These are phyloP conservation scores for Quercus rubra DNA, from an alignment of 306 rosid genomes.

Conservation along the genomic window DNA sequence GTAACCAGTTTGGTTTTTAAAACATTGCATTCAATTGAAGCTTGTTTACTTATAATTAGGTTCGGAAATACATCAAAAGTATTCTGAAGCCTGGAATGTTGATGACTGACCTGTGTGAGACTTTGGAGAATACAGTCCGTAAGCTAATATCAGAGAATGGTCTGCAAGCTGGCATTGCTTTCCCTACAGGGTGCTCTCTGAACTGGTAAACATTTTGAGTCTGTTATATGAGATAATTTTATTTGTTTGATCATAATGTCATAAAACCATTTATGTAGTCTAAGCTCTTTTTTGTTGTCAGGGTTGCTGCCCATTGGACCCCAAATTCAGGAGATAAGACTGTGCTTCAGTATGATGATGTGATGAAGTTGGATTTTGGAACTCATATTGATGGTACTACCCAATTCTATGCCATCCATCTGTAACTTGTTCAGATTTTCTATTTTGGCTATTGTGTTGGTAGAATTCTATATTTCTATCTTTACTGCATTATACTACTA, in stretches of 20 bases:
- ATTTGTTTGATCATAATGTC: neutral
- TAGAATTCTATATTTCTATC: neutral
- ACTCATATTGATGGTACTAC: slow-evolving; percentile 86
- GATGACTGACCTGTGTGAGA: slow-evolving; percentile 94
- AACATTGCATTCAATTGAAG: slow-evolving; percentile 2
- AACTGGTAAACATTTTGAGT: slow-evolving; percentile 56
- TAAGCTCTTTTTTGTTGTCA: slow-evolving; percentile 21
- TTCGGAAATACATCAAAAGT: slow-evolving; percentile 74
- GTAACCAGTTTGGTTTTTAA: neutral
- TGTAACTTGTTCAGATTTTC: neutral
- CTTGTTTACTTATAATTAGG: slow-evolving; percentile 46
- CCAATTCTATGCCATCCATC: neutral
- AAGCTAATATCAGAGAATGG: slow-evolving; percentile 90
- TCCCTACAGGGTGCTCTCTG: slow-evolving; percentile 97
- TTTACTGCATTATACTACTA: slow-evolving; percentile 1
- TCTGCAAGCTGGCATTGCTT: slow-evolving; percentile 96
- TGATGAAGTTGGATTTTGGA: slow-evolving; percentile 97
- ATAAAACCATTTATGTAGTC: neutral
- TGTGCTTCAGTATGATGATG: slow-evolving; percentile 90
- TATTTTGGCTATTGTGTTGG: neutral
- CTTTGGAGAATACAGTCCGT: slow-evolving; percentile 86
- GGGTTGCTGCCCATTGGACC: slow-evolving; percentile 99
- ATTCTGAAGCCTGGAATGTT: slow-evolving; percentile 92
- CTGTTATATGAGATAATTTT: neutral
- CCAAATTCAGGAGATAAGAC: slow-evolving; percentile 95